Conservation (phyloP, 805 yeast species). For the Yarrowia sp. region DNA sequence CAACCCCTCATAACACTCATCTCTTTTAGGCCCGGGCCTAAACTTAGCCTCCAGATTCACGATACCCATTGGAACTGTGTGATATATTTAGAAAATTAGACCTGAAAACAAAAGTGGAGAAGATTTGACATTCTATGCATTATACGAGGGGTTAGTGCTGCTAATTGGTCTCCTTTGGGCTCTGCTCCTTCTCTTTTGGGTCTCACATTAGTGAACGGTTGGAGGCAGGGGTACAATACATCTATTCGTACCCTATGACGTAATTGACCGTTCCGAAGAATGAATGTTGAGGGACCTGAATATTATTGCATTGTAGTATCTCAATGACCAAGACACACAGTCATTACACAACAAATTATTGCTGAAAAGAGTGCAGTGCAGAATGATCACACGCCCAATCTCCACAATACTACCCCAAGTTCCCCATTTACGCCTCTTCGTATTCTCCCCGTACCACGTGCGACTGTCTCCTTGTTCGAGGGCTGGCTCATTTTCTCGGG, state of each 20-base stretch:
- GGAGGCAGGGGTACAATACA: background rate
- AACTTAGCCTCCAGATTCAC: background rate
- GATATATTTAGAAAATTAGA: constrained; percentile 1
- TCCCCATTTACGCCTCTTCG: background rate
- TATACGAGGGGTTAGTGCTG: constrained; percentile 1
- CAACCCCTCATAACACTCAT: background rate
- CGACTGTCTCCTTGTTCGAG: background rate
- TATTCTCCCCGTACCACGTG: background rate
- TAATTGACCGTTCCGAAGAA: background rate
- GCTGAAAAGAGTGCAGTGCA: background rate
- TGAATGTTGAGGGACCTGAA: background rate
- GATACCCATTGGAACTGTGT: background rate
- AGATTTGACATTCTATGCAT: constrained; percentile 3
- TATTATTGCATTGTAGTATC: background rate
- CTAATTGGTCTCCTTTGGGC: background rate
- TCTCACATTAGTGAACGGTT: background rate
- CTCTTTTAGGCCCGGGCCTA: background rate
- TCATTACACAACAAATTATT: background rate
- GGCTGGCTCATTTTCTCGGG: background rate
- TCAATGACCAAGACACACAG: background rate
- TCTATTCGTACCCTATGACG: background rate
- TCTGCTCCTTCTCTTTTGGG: background rate
- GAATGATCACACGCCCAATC: background rate
- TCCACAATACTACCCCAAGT: background rate
- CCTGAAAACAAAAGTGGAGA: background rate